These are phyloP conservation scores for Nelumbo lutea DNA, from an alignment of 164 flowering plant species.

Conservation along the genomic window DNA sequence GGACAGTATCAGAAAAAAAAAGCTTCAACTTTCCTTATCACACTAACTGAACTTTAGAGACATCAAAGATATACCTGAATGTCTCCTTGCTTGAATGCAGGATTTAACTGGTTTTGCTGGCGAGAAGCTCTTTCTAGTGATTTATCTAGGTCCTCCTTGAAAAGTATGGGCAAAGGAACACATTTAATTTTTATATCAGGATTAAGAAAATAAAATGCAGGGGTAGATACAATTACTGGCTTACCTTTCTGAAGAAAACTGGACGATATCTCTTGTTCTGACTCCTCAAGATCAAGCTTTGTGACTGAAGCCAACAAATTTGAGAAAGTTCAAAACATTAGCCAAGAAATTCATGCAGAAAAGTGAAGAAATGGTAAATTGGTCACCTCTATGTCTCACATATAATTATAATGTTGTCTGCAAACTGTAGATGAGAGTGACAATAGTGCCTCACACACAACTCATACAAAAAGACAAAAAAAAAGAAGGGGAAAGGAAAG, in stretches of 20 bases:
- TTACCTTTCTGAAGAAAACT: conserved; percentile 83
- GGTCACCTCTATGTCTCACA: not conserved
- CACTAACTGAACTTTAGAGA: conserved; percentile 1
- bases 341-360: no score
- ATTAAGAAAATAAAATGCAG: not conserved
- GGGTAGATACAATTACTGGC: conserved; percentile 7
- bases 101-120: conserved; percentile 51
- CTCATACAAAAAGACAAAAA: no score
- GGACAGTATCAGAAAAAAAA: not conserved
- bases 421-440: no score
- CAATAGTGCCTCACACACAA: no score
- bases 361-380: no score
- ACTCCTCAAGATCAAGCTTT: conserved; percentile 67
- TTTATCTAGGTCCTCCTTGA: conserved; percentile 81
- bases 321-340: no score
- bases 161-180: not conserved
- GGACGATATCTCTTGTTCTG: conserved; percentile 73
- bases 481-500: no score
- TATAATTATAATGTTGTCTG: no score
- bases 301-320: conserved; percentile 52
- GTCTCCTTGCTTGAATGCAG: conserved; percentile 61
- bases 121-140: conserved; percentile 62
- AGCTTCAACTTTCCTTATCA: not conserved
- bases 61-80: conserved; percentile 46
- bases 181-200: not conserved